Conservation (phyloP, 306 rosid species). For the Quercus mongolica region DNA sequence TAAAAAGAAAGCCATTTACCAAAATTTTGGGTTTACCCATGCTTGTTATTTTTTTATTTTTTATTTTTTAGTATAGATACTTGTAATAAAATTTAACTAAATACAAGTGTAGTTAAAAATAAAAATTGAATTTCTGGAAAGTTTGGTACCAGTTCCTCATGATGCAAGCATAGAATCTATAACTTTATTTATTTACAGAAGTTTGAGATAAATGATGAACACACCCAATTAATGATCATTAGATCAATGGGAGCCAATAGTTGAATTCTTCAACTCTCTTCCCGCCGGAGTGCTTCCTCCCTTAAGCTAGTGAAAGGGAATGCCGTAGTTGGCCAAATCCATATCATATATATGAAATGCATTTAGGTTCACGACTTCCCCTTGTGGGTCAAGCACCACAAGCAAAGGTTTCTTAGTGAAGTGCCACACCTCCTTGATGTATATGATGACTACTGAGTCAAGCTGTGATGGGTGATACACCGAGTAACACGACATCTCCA, state of each 20-base stretch:
- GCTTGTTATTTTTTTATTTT: too few relatives aligned
- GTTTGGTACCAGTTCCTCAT: too few relatives aligned
- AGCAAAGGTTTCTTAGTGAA: conserved; percentile 48
- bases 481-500: conserved; percentile 51
- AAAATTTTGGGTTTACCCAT: too few relatives aligned
- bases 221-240: conserved; percentile 38
- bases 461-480: conserved; percentile 37
- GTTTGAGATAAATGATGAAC: neutral
- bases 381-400: conserved; percentile 53
- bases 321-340: conserved; percentile 67
- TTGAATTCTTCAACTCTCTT: conserved; percentile 43
- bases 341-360: conserved; percentile 60
- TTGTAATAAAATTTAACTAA: too few relatives aligned
- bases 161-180: too few relatives aligned
- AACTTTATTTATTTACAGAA: too few relatives aligned
- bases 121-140: too few relatives aligned
- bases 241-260: conserved; percentile 43
- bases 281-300: conserved; percentile 53
- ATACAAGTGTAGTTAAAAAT: too few relatives aligned
- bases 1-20: too few relatives aligned
- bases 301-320: conserved; percentile 47
- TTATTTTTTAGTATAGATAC: too few relatives aligned
- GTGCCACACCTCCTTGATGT: conserved; percentile 51
- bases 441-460: conserved; percentile 33
- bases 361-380: conserved; percentile 44